phyloP scores from a whole-genome alignment of 164 flowering plant genomes.

The Platanus orientalis region DNA sequence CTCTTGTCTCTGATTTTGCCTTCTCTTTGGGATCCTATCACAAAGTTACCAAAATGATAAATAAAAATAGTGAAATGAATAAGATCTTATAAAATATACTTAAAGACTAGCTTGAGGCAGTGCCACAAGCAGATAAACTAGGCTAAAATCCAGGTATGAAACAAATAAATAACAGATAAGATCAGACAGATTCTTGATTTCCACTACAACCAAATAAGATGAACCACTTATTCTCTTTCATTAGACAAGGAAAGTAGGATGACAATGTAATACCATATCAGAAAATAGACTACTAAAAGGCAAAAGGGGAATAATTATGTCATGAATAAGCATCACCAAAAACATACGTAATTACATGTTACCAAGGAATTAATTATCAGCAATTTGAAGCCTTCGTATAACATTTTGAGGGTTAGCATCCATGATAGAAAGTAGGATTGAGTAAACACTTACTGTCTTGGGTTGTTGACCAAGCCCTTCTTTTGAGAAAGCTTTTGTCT shows the following conservation, averaged over 20 bases:
- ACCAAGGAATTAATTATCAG: neutral
- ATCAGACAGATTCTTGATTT: neutral
- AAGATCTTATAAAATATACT: neutral
- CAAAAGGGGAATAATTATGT: neutral
- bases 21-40: slow-evolving; percentile 94
- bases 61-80: neutral
- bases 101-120: neutral
- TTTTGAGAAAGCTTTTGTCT: slow-evolving; percentile 98
- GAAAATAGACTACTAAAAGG: neutral
- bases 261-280: neutral
- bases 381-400: neutral
- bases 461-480: slow-evolving; percentile 99
- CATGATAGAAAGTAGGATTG: neutral
- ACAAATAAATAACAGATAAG: neutral
- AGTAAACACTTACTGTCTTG: slow-evolving; percentile 65
- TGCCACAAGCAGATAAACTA: neutral
- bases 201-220: neutral
- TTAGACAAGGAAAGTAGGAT: no score
- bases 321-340: neutral
- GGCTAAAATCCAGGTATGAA: neutral
- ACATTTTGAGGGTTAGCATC: neutral
- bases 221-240: neutral
- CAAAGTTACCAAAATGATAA: slow-evolving; percentile 6
- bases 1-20: slow-evolving; percentile 97
- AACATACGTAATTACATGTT: neutral